Evolutionary conservation across 106 monocot genomes (phyloP).

Genomic region (Dendrobium huoshanense): DNA sequence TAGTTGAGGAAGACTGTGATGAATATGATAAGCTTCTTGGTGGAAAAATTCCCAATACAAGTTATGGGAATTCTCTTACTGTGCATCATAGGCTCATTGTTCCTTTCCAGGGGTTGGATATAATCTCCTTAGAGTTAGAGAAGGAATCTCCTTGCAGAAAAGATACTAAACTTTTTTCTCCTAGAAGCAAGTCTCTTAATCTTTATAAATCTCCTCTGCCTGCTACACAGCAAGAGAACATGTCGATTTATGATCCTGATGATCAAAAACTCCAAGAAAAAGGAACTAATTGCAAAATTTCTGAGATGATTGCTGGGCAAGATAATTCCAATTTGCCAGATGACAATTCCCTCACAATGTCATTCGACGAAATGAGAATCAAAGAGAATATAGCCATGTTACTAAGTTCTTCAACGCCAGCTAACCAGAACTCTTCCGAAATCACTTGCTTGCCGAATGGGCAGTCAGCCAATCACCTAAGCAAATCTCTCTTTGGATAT

Average conservation of each 20-base stretch:
- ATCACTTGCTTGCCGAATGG: not conserved
- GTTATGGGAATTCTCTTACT: constrained; percentile 3
- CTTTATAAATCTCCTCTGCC: constrained; percentile 7
- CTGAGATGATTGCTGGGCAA: not conserved
- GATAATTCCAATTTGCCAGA: constrained; percentile 2
- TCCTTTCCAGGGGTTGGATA: not conserved
- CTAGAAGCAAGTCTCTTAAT: not conserved
- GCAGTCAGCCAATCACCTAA: not conserved
- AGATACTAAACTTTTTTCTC: not conserved
- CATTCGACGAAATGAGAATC: constrained; percentile 14
- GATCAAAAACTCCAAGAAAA: constrained; percentile 4
- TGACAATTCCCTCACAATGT: not conserved
- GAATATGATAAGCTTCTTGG: constrained; percentile 12
- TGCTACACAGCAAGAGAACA: not conserved
- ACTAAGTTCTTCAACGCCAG: not conserved
- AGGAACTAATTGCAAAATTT: not conserved
- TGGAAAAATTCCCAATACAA: constrained; percentile 13
- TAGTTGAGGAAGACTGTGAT: not conserved
- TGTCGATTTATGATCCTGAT: not conserved
- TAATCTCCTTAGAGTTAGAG: not conserved
- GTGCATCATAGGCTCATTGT: not conserved
- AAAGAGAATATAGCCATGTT: not conserved
- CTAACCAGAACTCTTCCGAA: not conserved
- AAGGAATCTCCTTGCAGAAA: not conserved
- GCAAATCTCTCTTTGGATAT: not conserved